Evolutionary conservation across 768 basidiomycete species (phyloP), one percentile per base, ranked within the genome.

Genomic region (Boletus speciosus): DNA sequence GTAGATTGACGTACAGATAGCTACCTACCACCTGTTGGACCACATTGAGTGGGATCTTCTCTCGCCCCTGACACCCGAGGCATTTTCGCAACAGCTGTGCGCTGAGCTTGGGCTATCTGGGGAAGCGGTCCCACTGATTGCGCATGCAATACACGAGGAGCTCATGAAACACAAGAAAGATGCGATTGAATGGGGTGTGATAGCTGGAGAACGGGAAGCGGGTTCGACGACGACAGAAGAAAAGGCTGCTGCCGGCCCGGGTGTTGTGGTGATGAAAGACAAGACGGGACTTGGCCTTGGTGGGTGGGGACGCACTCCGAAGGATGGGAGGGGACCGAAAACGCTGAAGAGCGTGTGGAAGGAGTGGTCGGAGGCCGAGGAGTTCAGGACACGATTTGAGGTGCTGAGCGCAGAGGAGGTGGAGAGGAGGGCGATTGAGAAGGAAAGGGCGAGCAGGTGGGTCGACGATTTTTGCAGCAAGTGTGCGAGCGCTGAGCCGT

Each of bases 31-130:
- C 69, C 79, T 99, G 1, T 77, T 90, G 52, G 97, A 99, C 73
- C 90, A 94, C 66, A 93, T 99, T 60, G 97, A 99, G 72, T 99
- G 96, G 96, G 96, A 99, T 71, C 80, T 98, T n/a, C 82, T 90
- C 43, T 96, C 95, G 4, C 81, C 88, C 4, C 79, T 98, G 36
- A 95, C 93, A 0, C 96, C 96, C 1, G 89, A 96, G 67, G 78
- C 74, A 1, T 98, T 98, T 63, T 82, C 96, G 0, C 72, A 74
- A 37, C 84, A 81, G 47, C 85, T 98, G 34, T 93, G 90, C 63
- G 69, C 78, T 23, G 97, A 98, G 58, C 81, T 98, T 15, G 94
- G 93, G 7, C 79, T 99, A 3, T 78, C 86, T 1, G 91, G 93
- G 37, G 93, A 95, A 68, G 91, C 95, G 0, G 67, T 85, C 6